A percentile compares a stretch with the other conserved stretches of the same genome.
Evolutionary conservation across 2,329 filamentous ascomycete species (phyloP).

Genomic region (Zymoseptoria crescenta): DNA sequence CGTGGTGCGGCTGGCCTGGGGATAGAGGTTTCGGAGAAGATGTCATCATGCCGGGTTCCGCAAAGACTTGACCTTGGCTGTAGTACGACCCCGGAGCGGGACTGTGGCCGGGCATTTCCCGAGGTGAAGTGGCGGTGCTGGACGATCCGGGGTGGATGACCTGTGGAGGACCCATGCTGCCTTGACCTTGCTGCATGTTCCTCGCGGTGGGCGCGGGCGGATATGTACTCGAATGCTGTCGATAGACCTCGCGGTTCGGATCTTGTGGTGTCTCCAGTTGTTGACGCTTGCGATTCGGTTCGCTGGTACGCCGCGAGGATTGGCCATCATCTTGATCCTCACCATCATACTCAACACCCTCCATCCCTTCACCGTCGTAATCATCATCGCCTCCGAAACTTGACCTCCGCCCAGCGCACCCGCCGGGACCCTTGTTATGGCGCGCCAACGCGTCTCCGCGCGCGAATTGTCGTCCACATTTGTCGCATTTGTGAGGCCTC

Average conservation of each 20-base stretch:
- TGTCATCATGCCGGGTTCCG: constrained; percentile 60
- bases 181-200: constrained; percentile 7
- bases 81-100: constrained; percentile 22
- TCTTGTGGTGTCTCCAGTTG: constrained; percentile 55
- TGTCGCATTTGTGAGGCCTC: constrained; percentile 87
- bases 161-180: constrained; percentile 31
- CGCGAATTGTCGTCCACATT: constrained; percentile 90
- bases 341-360: constrained; percentile 54
- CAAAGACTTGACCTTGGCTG: constrained; percentile 52
- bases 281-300: constrained; percentile 67
- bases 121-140: constrained; percentile 27
- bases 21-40: constrained; percentile 82
- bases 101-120: constrained; percentile 30
- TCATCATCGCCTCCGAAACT: constrained; percentile 80
- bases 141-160: constrained; percentile 27
- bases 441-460: constrained; percentile 89
- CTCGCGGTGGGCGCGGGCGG: constrained; percentile 44
- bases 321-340: constrained; percentile 51
- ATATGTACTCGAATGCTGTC: constrained; percentile 67
- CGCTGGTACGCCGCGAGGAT: constrained; percentile 52
- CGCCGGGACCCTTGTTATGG: constrained; percentile 91
- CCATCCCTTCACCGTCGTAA: constrained; percentile 45
- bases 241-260: constrained; percentile 49
- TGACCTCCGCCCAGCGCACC: constrained; percentile 82
- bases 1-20: constrained; percentile 42